Evolutionary conservation across 345 rosid species (phyloP), one percentile per base, ranked within the genome.

Genomic region (Streptanthus diversifolius): DNA sequence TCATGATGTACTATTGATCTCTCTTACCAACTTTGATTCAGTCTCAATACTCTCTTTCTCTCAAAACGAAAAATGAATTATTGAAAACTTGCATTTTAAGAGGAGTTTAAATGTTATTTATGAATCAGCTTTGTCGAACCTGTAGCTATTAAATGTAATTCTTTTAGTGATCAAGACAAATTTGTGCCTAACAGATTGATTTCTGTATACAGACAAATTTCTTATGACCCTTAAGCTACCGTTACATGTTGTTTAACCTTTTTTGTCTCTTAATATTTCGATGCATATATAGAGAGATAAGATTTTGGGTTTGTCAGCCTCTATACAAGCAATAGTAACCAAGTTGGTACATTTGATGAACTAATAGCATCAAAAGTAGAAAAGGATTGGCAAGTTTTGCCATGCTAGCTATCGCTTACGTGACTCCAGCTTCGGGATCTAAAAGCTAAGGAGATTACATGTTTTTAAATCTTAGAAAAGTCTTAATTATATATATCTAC

Each of bases 1-100:
- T 75, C 70, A 71, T 83, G 91, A 78, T 78, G 87, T 83, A 82
- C 85, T 86, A 84, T 70, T 89, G 80, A 82, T 39, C 15, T 48
- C 44, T 55, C 22, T 48, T 37, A 63, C 54, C 54, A 47, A 63
- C 67, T 56, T 29, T 54, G 4, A 17, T 33, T 48, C 17, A 41
- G 0, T 22, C 29, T 56, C 63, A 51, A 43, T 12, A 49, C 30
- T 53, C n/a, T 40, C 35, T 32, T 22, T 32, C 27, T 43, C 29
- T 22, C 14, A 32, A 67, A 39, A 68, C 74, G 40, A 2, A 29
- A 39, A 0, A 27, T 27, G 25, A 48, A 58, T 48, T 3, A 47
- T 10, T 29, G 19, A 35, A 45, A 66, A 7, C 10, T 45, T 57
- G 4, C 5, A 13, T 67, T 19, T 19, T 32, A n/a, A 61, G 30